Evolutionary conservation across 257 asterid genomes (phyloP), one percentile per base, ranked within the genome.

Genomic region (Solanum sejunctum): DNA sequence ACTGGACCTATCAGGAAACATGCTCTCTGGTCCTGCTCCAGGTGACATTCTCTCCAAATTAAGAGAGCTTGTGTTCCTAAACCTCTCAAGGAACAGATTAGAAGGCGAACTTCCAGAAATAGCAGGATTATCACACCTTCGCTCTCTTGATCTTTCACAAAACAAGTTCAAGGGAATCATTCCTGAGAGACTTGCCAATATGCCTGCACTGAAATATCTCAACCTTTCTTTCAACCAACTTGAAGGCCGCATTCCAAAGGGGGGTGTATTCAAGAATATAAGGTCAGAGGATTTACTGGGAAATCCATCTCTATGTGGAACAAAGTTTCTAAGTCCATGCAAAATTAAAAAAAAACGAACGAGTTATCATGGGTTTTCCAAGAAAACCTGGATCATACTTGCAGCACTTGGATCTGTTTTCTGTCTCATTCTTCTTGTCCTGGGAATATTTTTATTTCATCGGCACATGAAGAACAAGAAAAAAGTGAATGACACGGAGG

Each of bases 211-310:
- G 90, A 91, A 86, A 84, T 60, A 85, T 79, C 94, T 95, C 89
- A 90, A 95, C 86, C 94, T 94, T 84, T 93, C 99, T 43, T 92
- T 87, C 92, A 95, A 95, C 84, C 83, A 80, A 82, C 97, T 95
- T 15, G 91, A 91, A 83, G 98, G 99, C 12, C 92, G 3, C 57
- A 90, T 93, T 84, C 98, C 97, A 10, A 86, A 86, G 61, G 77
- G 60, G 12, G 96, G 97, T 47, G 45, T 91, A 55, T 92, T 95
- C 84, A 45, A 55, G 45, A 86, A 86, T 63, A 81, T 86, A 49
- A 84, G 45, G 52, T 60, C 84, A 26, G 36, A 83, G 8, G 84
- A 85, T 88, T 83, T 95, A 54, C 82, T 83, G 56, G 99, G 97
- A 28, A 95, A 95, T 86, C 86, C 89, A 73, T 87, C 84, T 70